Evolutionary conservation across 306 rosid genomes (phyloP).

Genomic region (Psophocarpus tetragonolobus): DNA sequence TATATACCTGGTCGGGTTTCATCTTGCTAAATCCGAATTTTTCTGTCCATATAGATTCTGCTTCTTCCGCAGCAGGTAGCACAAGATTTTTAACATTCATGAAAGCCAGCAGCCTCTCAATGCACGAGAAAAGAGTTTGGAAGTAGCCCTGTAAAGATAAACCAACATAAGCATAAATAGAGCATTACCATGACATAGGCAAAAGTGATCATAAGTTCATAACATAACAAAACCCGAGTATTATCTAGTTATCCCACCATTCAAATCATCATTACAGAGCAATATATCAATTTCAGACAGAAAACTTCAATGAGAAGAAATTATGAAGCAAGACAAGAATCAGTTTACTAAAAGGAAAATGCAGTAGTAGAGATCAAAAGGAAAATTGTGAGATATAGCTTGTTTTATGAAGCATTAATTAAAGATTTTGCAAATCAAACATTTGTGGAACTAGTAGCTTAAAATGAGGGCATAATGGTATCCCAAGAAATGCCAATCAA

Average conservation of each 20-base stretch:
- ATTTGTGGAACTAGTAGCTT: slow-evolving; percentile 4
- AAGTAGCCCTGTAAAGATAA: slow-evolving; percentile 76
- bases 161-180: not conserved
- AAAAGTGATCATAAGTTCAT: slow-evolving; percentile 3
- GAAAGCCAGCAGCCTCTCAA: slow-evolving; percentile 81
- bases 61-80: slow-evolving; percentile 96
- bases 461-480: not conserved
- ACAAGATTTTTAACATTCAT: slow-evolving; percentile 77
- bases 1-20: slow-evolving; percentile 72
- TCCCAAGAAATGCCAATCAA: slow-evolving; percentile 26
- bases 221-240: not conserved
- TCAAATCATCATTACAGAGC: slow-evolving; percentile 4
- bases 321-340: slow-evolving; percentile 16
- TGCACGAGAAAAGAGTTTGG: slow-evolving; percentile 84
- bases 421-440: slow-evolving; percentile 1
- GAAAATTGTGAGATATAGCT: not conserved
- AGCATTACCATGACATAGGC: not conserved
- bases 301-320: slow-evolving; percentile 7
- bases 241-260: not conserved
- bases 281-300: slow-evolving; percentile 7
- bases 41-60: slow-evolving; percentile 84
- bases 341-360: not conserved
- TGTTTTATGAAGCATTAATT: slow-evolving; percentile 10
- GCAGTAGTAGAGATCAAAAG: not conserved
- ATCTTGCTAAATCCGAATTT: slow-evolving; percentile 84